Base-by-base conservation (phyloP, 495 filamentous ascomycete genomes). In the Polyplosphaeria fusca region DNA sequence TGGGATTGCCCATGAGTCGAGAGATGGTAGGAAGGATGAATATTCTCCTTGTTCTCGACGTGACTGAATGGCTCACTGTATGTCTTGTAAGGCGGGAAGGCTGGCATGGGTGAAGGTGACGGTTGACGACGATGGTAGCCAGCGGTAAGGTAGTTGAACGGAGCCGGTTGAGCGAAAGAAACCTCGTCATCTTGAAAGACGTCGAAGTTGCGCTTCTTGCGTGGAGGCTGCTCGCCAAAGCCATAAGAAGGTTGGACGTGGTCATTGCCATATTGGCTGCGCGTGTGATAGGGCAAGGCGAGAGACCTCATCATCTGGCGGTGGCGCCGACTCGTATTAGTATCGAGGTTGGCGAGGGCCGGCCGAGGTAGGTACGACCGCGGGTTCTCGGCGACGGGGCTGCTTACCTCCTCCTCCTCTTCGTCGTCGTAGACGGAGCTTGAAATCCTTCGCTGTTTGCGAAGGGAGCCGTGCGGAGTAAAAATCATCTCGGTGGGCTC, bases 401-500 rank as follows among this genome's bases (percentile, higher is more conserved):
- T 61, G 38, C 61, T 65, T 18, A 60, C 65, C 35, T 70, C 67
- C 11, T 65, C 59, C 30, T 69, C 67, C 30, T 69, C 67, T 12
- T 66, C 60, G 25, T 68, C 66, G n/a, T 61, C 58, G 27, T 52
- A 58, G 5, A 53, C 56, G 13, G 63, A 63, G 24, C 81, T 78
- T 4, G 79, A 77, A 39, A 87, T 87, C 27, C 71, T 63, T 50
- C 81, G 74, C 55, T 80, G 65, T 68, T 72, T 83, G 68, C 79
- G 80, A 60, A 75, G 76, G 32, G 53, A 74, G 24, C 73, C 88
- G 39, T 63, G 76, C 51, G 68, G 78, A 38, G 71, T 71, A 67
- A 84, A 91, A 18, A 94, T 79, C 40, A 81, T 69, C 67, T 96
- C 91, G 0, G 70, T 79, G 5, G 88, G 82, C 60, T 85, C 82